Percentiles rank a stretch among this genome's conserved stretches.
These are phyloP conservation scores for Rhizopogon roseolus DNA, from an alignment of 768 basidiomycete genomes.

Conservation along the genomic window DNA sequence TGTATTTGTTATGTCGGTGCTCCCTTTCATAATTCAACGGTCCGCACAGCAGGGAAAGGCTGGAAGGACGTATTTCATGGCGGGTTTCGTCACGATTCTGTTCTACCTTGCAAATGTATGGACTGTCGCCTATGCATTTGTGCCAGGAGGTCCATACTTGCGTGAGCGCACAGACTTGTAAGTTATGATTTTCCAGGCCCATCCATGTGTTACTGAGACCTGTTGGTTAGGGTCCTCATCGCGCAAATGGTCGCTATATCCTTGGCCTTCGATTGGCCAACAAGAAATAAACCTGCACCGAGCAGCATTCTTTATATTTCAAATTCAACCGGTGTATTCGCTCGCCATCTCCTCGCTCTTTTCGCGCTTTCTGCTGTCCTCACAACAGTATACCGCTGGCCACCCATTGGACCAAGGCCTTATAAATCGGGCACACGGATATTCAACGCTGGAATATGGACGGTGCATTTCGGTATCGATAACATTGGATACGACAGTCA, in stretches of 20 bases:
- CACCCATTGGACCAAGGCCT: constrained; percentile 44
- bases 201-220: not conserved
- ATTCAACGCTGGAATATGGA: constrained; percentile 87
- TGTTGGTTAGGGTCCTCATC: constrained; percentile 41
- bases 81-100: constrained; percentile 57
- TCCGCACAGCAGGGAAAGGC: constrained; percentile 39
- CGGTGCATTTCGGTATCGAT: constrained; percentile 79
- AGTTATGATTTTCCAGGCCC: constrained; percentile 19
- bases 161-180: constrained; percentile 76
- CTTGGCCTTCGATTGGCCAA: constrained; percentile 41
- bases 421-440: constrained; percentile 61
- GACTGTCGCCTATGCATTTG: constrained; percentile 89
- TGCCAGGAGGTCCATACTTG: constrained; percentile 71
- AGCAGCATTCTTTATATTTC: constrained; percentile 9
- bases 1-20: constrained; percentile 58
- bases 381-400: constrained; percentile 50
- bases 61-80: constrained; percentile 47
- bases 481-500: constrained; percentile 30
- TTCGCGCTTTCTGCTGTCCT: constrained; percentile 46
- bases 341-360: constrained; percentile 31
- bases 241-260: constrained; percentile 49
- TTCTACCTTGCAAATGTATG: constrained; percentile 69
- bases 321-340: constrained; percentile 20
- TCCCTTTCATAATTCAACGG: constrained; percentile 48
- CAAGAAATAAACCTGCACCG: constrained; percentile 1